These are phyloP conservation scores for Stygiomarasmius scandens DNA, from an alignment of 1,284 basidiomycete genomes.

Conservation along the genomic window DNA sequence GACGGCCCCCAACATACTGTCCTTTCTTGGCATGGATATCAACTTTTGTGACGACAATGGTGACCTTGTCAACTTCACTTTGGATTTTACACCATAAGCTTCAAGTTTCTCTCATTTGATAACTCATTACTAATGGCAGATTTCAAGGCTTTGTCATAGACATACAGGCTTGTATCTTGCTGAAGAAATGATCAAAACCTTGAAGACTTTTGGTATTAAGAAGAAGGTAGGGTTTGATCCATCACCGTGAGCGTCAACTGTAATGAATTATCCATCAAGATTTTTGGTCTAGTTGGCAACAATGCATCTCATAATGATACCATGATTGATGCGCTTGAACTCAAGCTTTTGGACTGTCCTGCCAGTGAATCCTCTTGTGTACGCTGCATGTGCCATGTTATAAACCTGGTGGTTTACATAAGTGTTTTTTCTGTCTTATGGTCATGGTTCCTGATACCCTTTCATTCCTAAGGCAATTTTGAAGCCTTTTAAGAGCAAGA, in stretches of 20 bases:
- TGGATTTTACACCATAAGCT: conserved; percentile 5
- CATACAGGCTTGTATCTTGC: conserved; percentile 6
- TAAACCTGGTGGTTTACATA: conserved; percentile 20
- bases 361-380: conserved; percentile 8
- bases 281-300: conserved; percentile 7
- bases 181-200: not conserved
- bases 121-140: not conserved
- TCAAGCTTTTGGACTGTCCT: not conserved
- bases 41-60: not conserved
- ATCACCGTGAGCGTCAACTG: no score
- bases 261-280: not conserved
- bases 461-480: not conserved
- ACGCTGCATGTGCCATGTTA: conserved; percentile 19
- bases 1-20: conserved; percentile 1
- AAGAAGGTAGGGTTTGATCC: no score
- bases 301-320: conserved; percentile 15
- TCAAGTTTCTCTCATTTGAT: not conserved
- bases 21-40: conserved; percentile 5
- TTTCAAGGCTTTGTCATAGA: conserved; percentile 1
- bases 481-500: not conserved
- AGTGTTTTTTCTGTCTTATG: not conserved
- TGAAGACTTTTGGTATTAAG: conserved; percentile 3
- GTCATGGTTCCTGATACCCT: no score
- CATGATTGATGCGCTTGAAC: conserved; percentile 4
- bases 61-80: not conserved